These are phyloP conservation scores for Blastobotrys muscicola DNA, from an alignment of 805 yeast genomes.

Conservation along the genomic window DNA sequence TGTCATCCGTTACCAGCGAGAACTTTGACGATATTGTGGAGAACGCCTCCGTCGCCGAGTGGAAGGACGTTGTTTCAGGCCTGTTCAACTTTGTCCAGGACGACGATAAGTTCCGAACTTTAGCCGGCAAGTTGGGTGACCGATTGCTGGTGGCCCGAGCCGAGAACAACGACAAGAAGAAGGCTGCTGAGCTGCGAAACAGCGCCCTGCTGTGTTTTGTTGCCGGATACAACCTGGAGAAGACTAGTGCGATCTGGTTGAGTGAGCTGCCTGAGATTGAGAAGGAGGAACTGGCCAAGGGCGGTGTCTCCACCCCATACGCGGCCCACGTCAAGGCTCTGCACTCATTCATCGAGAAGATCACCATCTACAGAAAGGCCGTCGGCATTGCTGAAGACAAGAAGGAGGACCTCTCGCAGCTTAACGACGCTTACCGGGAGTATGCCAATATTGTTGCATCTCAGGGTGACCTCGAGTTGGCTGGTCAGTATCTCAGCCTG, in stretches of 20 bases:
- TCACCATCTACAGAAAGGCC: slow-evolving; percentile 60
- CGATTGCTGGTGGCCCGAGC: slow-evolving; percentile 40
- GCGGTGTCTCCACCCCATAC: slow-evolving; percentile 45
- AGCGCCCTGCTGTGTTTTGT: slow-evolving; percentile 70
- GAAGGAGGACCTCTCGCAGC: slow-evolving; percentile 31
- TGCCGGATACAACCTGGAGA: slow-evolving; percentile 73
- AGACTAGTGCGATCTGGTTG: slow-evolving; percentile 75
- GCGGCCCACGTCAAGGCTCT: slow-evolving; percentile 80
- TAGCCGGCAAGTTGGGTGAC: slow-evolving; percentile 66
- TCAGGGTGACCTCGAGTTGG: slow-evolving; percentile 76
- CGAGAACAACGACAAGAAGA: slow-evolving; percentile 4
- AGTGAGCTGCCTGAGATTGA: slow-evolving; percentile 67
- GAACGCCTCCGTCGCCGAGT: slow-evolving; percentile 65
- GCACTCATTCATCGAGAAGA: slow-evolving; percentile 73
- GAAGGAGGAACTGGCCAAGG: slow-evolving; percentile 31
- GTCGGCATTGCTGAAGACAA: slow-evolving; percentile 17
- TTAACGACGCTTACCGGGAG: slow-evolving; percentile 63
- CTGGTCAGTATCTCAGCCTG: slow-evolving; percentile 55
- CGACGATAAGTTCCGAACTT: slow-evolving; percentile 38
- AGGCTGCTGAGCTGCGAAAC: slow-evolving; percentile 40
- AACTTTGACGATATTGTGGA: slow-evolving; percentile 61
- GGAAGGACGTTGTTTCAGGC: slow-evolving; percentile 75
- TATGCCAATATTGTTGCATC: slow-evolving; percentile 73
- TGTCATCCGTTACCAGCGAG: slow-evolving; percentile 52
- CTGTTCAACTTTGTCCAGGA: slow-evolving; percentile 48